Evolutionary conservation across 257 asterid genomes (phyloP).

Genomic region (Scutellaria baicalensis): DNA sequence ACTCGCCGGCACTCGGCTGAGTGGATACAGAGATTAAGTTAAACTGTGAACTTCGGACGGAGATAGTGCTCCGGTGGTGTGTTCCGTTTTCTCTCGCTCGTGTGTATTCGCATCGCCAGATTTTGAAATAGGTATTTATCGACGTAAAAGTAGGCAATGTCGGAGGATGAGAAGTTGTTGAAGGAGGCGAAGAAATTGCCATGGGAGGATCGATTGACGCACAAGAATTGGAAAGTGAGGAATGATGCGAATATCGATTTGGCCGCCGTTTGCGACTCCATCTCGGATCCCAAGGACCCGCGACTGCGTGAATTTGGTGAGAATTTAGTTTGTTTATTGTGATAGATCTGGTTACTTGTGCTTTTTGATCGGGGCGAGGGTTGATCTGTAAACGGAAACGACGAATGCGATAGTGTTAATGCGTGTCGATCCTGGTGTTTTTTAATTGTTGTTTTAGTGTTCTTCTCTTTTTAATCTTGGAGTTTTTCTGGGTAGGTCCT

Average conservation of each 20-base stretch:
- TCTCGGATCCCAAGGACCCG: constrained; percentile 93
- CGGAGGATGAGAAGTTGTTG: constrained; percentile 99
- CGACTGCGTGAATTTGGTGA: constrained; percentile 96
- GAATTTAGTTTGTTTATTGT: constrained; percentile 15
- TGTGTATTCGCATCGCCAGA: constrained; percentile 3
- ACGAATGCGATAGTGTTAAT: constrained; percentile 24
- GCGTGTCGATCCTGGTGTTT: constrained; percentile 26
- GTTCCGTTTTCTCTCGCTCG: background rate
- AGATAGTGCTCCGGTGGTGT: constrained; percentile 7
- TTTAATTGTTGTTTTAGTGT: constrained; percentile 7
- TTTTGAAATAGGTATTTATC: constrained; percentile 11
- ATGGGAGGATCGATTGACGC: constrained; percentile 95
- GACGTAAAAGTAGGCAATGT: constrained; percentile 40
- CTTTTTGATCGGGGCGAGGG: constrained; percentile 13
- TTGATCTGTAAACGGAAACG: constrained; percentile 26
- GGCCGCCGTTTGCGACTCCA: constrained; percentile 81
- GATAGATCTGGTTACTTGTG: constrained; percentile 47
- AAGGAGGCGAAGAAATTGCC: constrained; percentile 98
- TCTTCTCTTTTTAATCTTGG: constrained; percentile 6
- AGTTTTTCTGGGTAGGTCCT: constrained; percentile 46
- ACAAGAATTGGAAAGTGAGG: constrained; percentile 99
- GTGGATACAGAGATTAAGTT: background rate
- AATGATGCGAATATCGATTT: constrained; percentile 94
- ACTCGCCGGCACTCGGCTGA: constrained; percentile 42
- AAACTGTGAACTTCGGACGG: background rate